Evolutionary conservation across 75 land plant genomes (phyloP), one percentile per base, ranked within the genome.

Genomic region (Gnetum montanum): DNA sequence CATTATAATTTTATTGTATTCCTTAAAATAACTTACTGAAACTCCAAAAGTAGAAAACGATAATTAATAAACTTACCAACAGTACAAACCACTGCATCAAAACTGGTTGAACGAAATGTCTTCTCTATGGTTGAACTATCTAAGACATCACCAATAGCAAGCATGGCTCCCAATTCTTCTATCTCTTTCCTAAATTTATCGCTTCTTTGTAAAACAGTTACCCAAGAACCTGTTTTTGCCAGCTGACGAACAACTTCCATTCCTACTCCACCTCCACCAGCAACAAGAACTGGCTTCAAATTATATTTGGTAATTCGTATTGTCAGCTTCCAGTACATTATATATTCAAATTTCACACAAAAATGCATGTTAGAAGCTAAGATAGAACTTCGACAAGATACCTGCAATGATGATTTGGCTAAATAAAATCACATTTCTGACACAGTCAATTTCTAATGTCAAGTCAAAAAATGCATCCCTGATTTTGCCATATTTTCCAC

Each of bases 31-130:
- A n/a, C n/a, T n/a, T n/a, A n/a, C n/a, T n/a, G n/a, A n/a, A n/a
- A n/a, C n/a, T n/a, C n/a, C n/a, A n/a, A n/a, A n/a, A n/a, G n/a
- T n/a, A n/a, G n/a, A n/a, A n/a, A n/a, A n/a, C n/a, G n/a, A n/a
- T n/a, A n/a, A n/a, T n/a, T n/a, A n/a, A n/a, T n/a, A n/a, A n/a
- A n/a, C 71, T 55, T 61, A 75, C 78, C 78, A 54, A 75, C 78
- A 26, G 75, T 75, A 24, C 78, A 75, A 52, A 75, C 78, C 34
- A 75, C 75, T 2, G 75, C 78, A 66, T 71, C 78, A 57, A 75
- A 75, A 13, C 70, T 51, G 55, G 65, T 75, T 15, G 65, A 60
- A 10, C 61, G n/a, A 6, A 75, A 66, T 22, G 74, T 54, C 61
- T 71, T 75, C 46, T 61, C 76, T 15, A 75, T 59, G 35, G 70